Conservation (phyloP, 2,329 filamentous ascomycete genomes). For the Beauveria brongniartii region DNA sequence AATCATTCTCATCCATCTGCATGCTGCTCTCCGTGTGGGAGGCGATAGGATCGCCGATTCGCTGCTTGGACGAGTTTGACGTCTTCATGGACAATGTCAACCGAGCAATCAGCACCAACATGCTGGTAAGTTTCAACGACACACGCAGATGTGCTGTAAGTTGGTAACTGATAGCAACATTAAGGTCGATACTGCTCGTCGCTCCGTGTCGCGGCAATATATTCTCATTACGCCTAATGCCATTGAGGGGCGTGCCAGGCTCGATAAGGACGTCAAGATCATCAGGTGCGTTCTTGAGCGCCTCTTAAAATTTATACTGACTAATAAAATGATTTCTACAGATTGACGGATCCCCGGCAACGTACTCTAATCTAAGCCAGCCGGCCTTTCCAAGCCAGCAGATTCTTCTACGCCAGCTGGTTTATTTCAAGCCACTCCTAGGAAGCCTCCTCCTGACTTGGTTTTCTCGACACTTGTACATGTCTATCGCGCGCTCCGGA, state of each 20-base stretch:
- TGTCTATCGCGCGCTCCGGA: neutral
- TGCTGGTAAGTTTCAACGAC: conserved; percentile 59
- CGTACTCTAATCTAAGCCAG: conserved; percentile 30
- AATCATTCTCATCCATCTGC: conserved; percentile 96
- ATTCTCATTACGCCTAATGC: conserved; percentile 94
- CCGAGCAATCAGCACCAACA: conserved; percentile 81
- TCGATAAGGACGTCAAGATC: conserved; percentile 67
- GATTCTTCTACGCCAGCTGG: too few relatives aligned
- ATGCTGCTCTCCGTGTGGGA: conserved; percentile 91
- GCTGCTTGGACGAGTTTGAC: conserved; percentile 95
- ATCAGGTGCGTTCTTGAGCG: conserved; percentile 49
- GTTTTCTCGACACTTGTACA: neutral
- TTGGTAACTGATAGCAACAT: neutral
- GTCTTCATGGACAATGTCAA: conserved; percentile 99
- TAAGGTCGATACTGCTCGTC: conserved; percentile 74
- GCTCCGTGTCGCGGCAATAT: conserved; percentile 85
- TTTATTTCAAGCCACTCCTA: too few relatives aligned
- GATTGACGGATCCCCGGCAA: conserved; percentile 53
- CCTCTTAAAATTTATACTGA: neutral
- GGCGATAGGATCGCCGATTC: conserved; percentile 90
- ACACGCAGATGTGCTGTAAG: neutral
- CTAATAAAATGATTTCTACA: conserved; percentile 25
- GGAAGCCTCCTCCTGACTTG: too few relatives aligned
- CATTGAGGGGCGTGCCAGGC: conserved; percentile 51
- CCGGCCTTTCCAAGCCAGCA: neutral